Evolutionary conservation across 2,329 filamentous ascomycete genomes (phyloP), one percentile per base, ranked within the genome.

Genomic region (Macrophomina tecta): DNA sequence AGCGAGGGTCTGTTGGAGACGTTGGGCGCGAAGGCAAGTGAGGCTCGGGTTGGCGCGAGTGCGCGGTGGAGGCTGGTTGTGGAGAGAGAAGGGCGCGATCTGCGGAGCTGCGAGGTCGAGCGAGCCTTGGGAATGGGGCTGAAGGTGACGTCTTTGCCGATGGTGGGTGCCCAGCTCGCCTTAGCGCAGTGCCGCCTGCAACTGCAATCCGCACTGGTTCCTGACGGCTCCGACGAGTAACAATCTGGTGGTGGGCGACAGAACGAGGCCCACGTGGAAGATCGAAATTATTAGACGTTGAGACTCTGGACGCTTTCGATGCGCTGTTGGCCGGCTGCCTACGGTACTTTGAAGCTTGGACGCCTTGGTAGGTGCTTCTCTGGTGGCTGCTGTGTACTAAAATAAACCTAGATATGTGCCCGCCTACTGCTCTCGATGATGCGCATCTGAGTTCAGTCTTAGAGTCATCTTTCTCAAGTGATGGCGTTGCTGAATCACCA

Each of bases 91-190:
- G 42, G 58, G 42, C 36, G 53, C 53, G 52, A 56, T 66, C 58
- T 36, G 53, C 45, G 60, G 45, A 66, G 52, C 64, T 65, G 52
- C 52, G 53, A 61, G 38, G 64, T 66, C 40, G 36, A 60, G 53
- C 52, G 42, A 49, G 42, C 64, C 53, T 66, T 58, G 64, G 64
- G 53, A 66, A 61, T 66, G 64, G 55, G 55, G 64, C 64, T 60
- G 55, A 55, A 49, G 62, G 64, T 66, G 64, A 66, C 64, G 64
- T 66, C 63, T 65, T 52, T 48, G 56, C 42, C 42, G 42, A 14
- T n/a, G 42, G 42, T 65, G 63, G 63, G n/a, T 38, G 52, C 62
- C 30, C 58, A 36, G 58, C 40, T 46, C 36, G 36, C 42, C 38
- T 42, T 66, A 51, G 64, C 64, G 36, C 53, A 40, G 18, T 49